Evolutionary conservation across 805 yeast species (phyloP).

Genomic region (Lipomyces sp.): DNA sequence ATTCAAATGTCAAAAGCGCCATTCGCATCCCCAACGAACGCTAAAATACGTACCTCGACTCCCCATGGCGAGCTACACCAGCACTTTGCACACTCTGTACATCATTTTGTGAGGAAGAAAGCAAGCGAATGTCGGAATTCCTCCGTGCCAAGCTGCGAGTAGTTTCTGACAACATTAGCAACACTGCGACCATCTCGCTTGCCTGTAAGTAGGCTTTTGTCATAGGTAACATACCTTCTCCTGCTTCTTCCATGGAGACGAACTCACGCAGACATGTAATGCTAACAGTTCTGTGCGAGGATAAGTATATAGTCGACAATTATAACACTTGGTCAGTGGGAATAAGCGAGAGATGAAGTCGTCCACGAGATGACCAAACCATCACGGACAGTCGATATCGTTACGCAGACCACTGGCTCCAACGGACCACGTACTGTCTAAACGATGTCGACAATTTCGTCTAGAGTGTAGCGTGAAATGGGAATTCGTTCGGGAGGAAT

Average conservation of each 20-base stretch:
- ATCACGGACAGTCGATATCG: background rate
- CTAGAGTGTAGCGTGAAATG: background rate
- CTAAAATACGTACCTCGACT: background rate
- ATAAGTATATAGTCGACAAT: background rate
- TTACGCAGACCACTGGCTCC: background rate
- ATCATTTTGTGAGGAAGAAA: background rate
- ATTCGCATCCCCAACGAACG: background rate
- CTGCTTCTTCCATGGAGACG: conserved; percentile 8
- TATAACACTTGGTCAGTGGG: background rate
- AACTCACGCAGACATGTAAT: background rate
- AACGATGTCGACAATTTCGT: background rate
- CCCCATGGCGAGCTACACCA: background rate
- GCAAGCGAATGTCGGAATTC: conserved; percentile 1
- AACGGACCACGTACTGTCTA: background rate
- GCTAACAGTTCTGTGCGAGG: background rate
- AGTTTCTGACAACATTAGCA: background rate
- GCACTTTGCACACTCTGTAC: background rate
- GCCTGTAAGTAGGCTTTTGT: background rate
- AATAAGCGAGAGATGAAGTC: background rate
- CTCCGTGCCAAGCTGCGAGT: background rate
- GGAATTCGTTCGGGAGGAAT: background rate
- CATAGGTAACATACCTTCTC: conserved; percentile 5
- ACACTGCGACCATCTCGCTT: background rate
- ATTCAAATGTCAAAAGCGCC: no score
- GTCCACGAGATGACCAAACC: background rate